phyloP scores from a whole-genome alignment of 1,284 basidiomycete genomes.

The Xanthoconium separans region DNA sequence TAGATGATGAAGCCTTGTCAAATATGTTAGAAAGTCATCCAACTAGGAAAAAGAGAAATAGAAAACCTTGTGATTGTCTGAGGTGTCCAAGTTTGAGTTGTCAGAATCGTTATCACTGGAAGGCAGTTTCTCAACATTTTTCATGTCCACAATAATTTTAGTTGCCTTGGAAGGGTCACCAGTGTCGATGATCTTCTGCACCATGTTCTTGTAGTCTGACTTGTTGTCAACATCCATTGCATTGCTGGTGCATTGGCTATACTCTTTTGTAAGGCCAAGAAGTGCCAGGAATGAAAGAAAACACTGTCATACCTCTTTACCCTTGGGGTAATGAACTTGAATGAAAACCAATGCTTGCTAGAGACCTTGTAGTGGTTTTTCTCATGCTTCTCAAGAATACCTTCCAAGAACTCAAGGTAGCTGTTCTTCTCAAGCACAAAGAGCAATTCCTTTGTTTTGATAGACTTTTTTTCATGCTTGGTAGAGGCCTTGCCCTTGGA shows the following conservation, averaged over 20 bases:
- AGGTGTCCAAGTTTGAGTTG: too few species aligned
- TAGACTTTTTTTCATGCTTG: neutral
- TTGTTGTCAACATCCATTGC: conserved; percentile 15
- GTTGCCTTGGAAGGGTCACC: too few species aligned
- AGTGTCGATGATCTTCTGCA: conserved; percentile 10
- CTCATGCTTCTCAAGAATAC: conserved; percentile 8
- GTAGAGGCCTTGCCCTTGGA: neutral
- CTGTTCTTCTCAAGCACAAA: neutral
- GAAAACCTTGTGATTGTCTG: too few species aligned
- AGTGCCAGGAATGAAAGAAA: too few species aligned
- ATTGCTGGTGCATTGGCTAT: neutral
- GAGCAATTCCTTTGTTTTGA: conserved; percentile 2
- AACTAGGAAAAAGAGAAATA: too few species aligned
- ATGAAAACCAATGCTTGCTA: too few species aligned
- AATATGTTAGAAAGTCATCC: neutral
- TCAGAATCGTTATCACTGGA: too few species aligned
- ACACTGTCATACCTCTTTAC: neutral
- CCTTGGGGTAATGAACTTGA: too few species aligned
- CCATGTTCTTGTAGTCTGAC: conserved; percentile 17
- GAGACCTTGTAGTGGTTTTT: conserved; percentile 4
- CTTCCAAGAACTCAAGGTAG: conserved; percentile 4
- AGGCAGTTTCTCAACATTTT: too few species aligned
- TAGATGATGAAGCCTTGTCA: neutral
- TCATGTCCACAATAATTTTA: too few species aligned
- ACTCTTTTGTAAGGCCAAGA: too few species aligned